phyloP scores from a whole-genome alignment of 129 eudicot genomes.

The Flaveria ramosissima region DNA sequence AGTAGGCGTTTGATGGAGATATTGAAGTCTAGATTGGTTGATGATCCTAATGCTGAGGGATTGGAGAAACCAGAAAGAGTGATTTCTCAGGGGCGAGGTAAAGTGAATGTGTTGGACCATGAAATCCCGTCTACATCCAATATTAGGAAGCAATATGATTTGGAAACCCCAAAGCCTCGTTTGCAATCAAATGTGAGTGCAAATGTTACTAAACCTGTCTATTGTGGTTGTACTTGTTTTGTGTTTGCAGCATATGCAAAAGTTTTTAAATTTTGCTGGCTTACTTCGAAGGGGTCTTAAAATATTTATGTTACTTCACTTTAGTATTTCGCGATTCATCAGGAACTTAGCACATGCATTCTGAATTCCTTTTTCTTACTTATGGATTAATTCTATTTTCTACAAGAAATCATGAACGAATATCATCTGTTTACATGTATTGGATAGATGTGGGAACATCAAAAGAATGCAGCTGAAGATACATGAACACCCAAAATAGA shows the following conservation, averaged over 20 bases:
- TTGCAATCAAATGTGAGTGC: constrained; percentile 50
- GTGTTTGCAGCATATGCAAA: constrained; percentile 15
- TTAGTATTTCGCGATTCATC: not conserved
- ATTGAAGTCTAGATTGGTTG: constrained; percentile 65
- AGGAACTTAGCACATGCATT: constrained; percentile 6
- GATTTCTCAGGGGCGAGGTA: constrained; percentile 38
- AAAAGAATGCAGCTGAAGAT: constrained; percentile 8
- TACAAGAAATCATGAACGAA: not conserved
- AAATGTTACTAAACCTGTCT: not conserved
- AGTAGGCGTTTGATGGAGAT: constrained; percentile 66
- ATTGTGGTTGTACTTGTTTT: constrained; percentile 4
- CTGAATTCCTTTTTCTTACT: not conserved
- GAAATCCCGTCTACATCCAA: constrained; percentile 28
- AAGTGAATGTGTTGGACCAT: constrained; percentile 30
- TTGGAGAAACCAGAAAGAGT: constrained; percentile 35
- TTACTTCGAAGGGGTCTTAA: not conserved
- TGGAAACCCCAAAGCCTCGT: constrained; percentile 47
- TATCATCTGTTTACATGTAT: not conserved
- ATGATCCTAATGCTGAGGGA: constrained; percentile 44
- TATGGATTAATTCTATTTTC: constrained; percentile 3
- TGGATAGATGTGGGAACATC: constrained; percentile 1
- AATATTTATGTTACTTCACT: constrained; percentile 2
- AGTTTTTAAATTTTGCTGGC: constrained; percentile 18
- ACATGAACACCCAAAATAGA: not conserved
- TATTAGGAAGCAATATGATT: constrained; percentile 44